These are phyloP conservation scores for Erodium moschatum DNA, from an alignment of 441 rosid genomes.

Conservation along the genomic window DNA sequence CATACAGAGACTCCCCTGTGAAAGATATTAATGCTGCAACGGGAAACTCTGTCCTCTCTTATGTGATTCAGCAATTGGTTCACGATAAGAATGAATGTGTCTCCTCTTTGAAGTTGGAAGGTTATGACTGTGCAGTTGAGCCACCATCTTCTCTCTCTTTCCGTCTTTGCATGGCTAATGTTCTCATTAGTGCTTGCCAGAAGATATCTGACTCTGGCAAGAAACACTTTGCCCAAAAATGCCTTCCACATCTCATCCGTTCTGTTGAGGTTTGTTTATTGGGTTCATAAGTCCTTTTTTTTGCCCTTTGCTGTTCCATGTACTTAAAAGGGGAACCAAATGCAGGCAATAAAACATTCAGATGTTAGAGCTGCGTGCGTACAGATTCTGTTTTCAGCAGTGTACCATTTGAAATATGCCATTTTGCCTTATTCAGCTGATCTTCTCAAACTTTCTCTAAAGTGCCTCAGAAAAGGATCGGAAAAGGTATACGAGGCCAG, in stretches of 20 bases:
- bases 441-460: constrained; percentile 60
- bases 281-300: neutral
- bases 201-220: constrained; percentile 54
- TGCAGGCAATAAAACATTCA: constrained; percentile 38
- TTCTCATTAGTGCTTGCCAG: constrained; percentile 78
- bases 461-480: constrained; percentile 48
- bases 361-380: constrained; percentile 73
- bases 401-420: constrained; percentile 71
- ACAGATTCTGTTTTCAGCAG: constrained; percentile 77
- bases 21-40: constrained; percentile 24
- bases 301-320: constrained; percentile 12
- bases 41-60: constrained; percentile 33
- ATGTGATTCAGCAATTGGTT: constrained; percentile 43
- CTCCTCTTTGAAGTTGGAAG: constrained; percentile 22
- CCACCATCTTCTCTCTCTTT: constrained; percentile 34
- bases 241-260: constrained; percentile 46
- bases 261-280: constrained; percentile 43
- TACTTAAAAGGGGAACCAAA: constrained; percentile 15
- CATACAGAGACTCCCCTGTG: constrained; percentile 26
- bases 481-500: constrained; percentile 49
- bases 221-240: constrained; percentile 43
- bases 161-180: constrained; percentile 86
- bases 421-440: constrained; percentile 55
- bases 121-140: constrained; percentile 24
- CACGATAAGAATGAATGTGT: constrained; percentile 31